A percentile compares a stretch with the other conserved stretches of the same genome.
phyloP scores from a whole-genome alignment of 129 eudicot genomes.

The Flaveria linearis region DNA sequence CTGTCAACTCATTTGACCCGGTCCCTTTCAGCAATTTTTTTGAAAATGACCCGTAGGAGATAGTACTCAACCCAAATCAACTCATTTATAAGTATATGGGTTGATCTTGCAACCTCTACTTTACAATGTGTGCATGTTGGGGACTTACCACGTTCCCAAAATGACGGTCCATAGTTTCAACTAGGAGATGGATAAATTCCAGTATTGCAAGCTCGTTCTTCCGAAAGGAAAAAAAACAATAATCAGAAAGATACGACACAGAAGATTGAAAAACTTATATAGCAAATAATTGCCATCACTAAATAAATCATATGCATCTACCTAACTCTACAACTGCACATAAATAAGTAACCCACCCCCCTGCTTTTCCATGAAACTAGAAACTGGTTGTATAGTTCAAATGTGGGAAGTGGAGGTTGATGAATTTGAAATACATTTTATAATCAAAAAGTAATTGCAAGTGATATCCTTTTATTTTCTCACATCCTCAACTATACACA shows the following conservation, averaged over 20 bases:
- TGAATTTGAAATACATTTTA: not conserved
- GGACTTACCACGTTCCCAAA: slow-evolving; percentile 83
- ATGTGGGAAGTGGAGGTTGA: not conserved
- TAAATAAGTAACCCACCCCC: not conserved
- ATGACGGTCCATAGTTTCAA: slow-evolving; percentile 96
- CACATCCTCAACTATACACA: not conserved
- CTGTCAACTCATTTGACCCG: not conserved
- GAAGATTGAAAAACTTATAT: not conserved
- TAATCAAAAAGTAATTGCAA: not conserved
- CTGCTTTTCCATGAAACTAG: not conserved
- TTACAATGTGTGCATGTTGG: not conserved
- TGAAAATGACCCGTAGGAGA: not conserved
- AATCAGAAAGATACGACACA: slow-evolving; percentile 3
- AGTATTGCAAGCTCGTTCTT: slow-evolving; percentile 76
- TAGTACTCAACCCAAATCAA: not conserved
- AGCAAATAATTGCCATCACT: not conserved
- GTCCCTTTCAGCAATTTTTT: not conserved
- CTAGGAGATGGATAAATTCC: slow-evolving; percentile 79
- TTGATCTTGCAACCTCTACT: not conserved
- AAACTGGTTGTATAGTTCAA: not conserved
- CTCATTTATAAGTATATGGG: not conserved
- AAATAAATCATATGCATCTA: not conserved
- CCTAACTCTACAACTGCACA: not conserved
- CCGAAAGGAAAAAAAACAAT: not conserved
- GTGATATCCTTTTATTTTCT: not conserved